Evolutionary conservation across 2,329 filamentous ascomycete genomes (phyloP).

Genomic region (Botryosphaeria dothidea): DNA sequence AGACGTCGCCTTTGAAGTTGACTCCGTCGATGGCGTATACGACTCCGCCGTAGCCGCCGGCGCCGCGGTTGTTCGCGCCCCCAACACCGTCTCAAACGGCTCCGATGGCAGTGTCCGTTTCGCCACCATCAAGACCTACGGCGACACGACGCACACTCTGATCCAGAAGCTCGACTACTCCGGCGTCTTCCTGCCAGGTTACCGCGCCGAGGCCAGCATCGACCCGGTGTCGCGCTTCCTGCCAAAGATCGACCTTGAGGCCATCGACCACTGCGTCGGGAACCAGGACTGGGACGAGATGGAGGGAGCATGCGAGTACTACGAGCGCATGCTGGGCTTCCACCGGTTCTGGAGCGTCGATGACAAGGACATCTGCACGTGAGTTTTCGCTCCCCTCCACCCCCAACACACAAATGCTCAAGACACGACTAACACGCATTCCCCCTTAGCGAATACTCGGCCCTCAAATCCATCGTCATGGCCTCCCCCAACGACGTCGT

Average conservation of each 20-base stretch:
- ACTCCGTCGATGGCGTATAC: constrained; percentile 82
- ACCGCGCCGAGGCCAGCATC: constrained; percentile 54
- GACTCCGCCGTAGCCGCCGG: constrained; percentile 67
- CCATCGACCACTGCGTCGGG: constrained; percentile 95
- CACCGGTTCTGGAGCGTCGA: constrained; percentile 98
- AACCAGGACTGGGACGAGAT: constrained; percentile 97
- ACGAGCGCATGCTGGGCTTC: constrained; percentile 87
- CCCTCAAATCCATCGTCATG: constrained; percentile 89
- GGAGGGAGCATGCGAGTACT: constrained; percentile 66
- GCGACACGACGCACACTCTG: constrained; percentile 92
- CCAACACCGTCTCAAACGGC: constrained; percentile 52
- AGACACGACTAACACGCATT: neutral
- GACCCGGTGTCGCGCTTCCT: constrained; percentile 55
- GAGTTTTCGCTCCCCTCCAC: neutral
- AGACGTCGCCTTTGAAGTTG: constrained; percentile 93
- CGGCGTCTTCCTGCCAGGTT: constrained; percentile 83
- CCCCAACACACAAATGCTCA: neutral
- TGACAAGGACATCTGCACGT: constrained; percentile 84
- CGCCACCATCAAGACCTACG: constrained; percentile 87
- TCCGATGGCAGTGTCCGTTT: constrained; percentile 68
- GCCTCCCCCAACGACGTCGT: constrained; percentile 77
- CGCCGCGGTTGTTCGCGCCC: constrained; percentile 63
- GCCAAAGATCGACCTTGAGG: constrained; percentile 66
- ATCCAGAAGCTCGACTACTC: constrained; percentile 71
- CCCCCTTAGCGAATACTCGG: constrained; percentile 71